Conservation (phyloP, 495 filamentous ascomycete genomes). For the Hyaloscypha variabilis region DNA sequence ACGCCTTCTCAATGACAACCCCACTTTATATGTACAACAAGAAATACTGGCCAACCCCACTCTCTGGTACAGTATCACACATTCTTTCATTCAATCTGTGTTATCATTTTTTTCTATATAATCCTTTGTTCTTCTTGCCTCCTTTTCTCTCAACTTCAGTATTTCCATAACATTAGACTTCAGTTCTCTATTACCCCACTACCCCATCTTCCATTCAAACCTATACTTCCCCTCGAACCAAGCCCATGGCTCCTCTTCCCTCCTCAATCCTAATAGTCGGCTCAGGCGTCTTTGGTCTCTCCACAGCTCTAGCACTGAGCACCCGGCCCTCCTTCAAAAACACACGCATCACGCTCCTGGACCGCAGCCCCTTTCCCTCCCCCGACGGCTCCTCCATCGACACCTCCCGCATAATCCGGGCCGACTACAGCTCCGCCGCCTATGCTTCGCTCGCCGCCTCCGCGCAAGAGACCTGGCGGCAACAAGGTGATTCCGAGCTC, state of each 20-base stretch:
- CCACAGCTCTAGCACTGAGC: constrained; percentile 66
- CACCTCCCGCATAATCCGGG: constrained; percentile 74
- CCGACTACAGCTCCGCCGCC: constrained; percentile 76
- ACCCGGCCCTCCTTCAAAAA: constrained; percentile 53
- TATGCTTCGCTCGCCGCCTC: constrained; percentile 70
- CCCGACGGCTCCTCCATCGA: constrained; percentile 74
- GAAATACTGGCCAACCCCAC: not conserved
- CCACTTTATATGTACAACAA: not conserved
- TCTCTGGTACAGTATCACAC: not conserved
- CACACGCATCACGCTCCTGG: constrained; percentile 67
- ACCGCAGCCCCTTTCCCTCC: constrained; percentile 71
- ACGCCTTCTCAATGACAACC: not conserved
- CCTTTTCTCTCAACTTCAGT: not conserved
- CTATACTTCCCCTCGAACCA: not conserved
- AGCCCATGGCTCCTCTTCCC: constrained; percentile 15
- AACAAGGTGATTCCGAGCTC: constrained; percentile 46
- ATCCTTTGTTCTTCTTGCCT: not conserved
- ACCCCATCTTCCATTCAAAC: constrained; percentile 3
- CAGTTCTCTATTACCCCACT: not conserved
- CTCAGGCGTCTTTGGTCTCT: constrained; percentile 76
- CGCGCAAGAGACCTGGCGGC: constrained; percentile 75
- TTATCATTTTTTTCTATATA: not conserved
- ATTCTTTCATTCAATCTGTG: not conserved
- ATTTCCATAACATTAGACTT: not conserved
- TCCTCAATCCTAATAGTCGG: constrained; percentile 72